Evolutionary conservation across 192 early-diverging fungal species (phyloP).

Genomic region (Backusella tuberculispora): DNA sequence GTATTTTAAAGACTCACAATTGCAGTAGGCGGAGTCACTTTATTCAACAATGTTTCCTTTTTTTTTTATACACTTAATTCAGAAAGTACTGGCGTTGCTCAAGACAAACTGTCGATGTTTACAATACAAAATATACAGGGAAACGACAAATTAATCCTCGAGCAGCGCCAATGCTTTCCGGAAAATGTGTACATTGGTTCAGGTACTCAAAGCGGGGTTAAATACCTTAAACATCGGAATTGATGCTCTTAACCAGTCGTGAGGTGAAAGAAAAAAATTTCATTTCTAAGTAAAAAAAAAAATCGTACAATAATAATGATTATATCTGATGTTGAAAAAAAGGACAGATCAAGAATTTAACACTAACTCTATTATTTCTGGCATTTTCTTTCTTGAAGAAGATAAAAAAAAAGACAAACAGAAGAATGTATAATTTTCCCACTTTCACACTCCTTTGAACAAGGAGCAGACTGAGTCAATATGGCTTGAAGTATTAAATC

Average conservation of each 20-base stretch:
- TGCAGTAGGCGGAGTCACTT: too few relatives aligned
- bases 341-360: not conserved
- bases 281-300: not conserved
- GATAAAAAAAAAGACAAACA: not conserved
- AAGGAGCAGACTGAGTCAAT: not conserved
- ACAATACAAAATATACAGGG: too few relatives aligned
- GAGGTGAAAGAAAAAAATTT: not conserved
- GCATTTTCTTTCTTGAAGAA: not conserved
- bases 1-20: too few relatives aligned
- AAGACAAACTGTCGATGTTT: too few relatives aligned
- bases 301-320: not conserved
- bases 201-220: not conserved
- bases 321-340: not conserved
- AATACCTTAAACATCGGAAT: not conserved
- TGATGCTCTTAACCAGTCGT: not conserved
- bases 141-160: too few relatives aligned
- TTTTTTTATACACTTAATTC: too few relatives aligned
- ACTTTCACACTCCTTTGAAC: conserved; percentile 2
- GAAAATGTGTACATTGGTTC: not conserved
- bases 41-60: too few relatives aligned
- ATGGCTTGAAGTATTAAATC: not conserved
- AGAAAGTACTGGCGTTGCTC: too few relatives aligned
- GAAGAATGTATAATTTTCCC: not conserved
- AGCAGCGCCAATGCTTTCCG: not conserved
- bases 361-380: too few relatives aligned